Conservation (phyloP, 2,329 filamentous ascomycete genomes). For the Arachnopeziza araneosa region DNA sequence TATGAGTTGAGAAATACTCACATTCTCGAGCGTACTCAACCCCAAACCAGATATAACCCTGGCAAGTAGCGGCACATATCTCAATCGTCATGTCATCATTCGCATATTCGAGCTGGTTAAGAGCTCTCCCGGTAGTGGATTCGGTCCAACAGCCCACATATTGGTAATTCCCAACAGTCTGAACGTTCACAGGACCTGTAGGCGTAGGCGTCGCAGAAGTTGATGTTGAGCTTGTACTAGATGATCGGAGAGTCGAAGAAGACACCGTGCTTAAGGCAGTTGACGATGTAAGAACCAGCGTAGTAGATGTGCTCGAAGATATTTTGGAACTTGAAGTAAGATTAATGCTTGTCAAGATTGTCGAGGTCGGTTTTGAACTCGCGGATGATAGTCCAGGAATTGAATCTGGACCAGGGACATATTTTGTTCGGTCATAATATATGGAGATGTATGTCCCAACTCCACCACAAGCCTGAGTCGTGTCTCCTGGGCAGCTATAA, state of each 20-base stretch:
- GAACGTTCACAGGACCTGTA: conserved; percentile 6
- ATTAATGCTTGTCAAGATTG: neutral
- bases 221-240: neutral
- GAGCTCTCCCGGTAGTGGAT: conserved; percentile 22
- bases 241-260: neutral
- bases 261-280: neutral
- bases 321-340: neutral
- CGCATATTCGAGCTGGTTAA: conserved; percentile 13
- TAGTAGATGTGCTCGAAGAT: neutral
- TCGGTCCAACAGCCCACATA: conserved; percentile 32
- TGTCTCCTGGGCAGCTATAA: conserved; percentile 19
- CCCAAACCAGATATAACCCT: conserved; percentile 27
- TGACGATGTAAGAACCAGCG: neutral
- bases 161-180: conserved; percentile 5
- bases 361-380: conserved; percentile 1
- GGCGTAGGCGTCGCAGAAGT: neutral
- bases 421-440: conserved; percentile 29
- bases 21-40: conserved; percentile 32
- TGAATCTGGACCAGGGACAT: conserved; percentile 18
- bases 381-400: conserved; percentile 11
- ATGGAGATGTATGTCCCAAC: conserved; percentile 31
- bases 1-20: neutral
- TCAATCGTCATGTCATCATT: conserved; percentile 25
- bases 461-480: conserved; percentile 22
- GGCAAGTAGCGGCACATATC: conserved; percentile 25